A percentile compares a stretch with the other conserved stretches of the same genome.
Evolutionary conservation across 192 early-diverging fungal genomes (phyloP).

Genomic region (Coemansia sp.): DNA sequence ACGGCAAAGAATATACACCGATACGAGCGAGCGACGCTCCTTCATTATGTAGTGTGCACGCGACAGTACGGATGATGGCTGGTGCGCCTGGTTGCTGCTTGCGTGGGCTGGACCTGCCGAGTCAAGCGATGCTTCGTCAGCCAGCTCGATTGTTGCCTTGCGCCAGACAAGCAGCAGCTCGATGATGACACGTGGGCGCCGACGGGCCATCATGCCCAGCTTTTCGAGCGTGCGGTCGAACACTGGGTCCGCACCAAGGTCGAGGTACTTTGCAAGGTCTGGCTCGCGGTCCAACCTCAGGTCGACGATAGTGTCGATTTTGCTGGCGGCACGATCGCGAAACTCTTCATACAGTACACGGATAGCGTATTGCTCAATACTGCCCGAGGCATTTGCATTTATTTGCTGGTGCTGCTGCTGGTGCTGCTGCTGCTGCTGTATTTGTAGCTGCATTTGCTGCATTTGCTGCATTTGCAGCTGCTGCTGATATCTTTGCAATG

Average conservation of each 20-base stretch:
- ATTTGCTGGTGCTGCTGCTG: neutral
- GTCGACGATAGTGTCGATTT: slow-evolving; percentile 38
- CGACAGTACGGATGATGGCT: slow-evolving; percentile 22
- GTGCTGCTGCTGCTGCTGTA: slow-evolving; percentile 1
- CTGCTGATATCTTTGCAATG: no score
- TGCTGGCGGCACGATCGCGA: slow-evolving; percentile 29
- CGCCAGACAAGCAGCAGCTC: slow-evolving; percentile 76
- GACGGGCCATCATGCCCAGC: slow-evolving; percentile 74
- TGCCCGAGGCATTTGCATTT: no score
- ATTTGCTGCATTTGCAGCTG: no score
- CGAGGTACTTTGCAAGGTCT: slow-evolving; percentile 57
- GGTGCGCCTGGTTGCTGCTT: no score
- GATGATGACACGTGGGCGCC: slow-evolving; percentile 82
- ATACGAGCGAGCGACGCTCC: slow-evolving; percentile 56
- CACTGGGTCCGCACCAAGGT: slow-evolving; percentile 62
- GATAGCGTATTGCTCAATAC: slow-evolving; percentile 46
- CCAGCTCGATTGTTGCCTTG: slow-evolving; percentile 56
- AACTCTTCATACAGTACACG: slow-evolving; percentile 49
- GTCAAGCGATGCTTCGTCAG: slow-evolving; percentile 8
- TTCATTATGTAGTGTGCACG: slow-evolving; percentile 39
- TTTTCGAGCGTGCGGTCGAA: slow-evolving; percentile 82
- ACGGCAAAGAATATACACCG: slow-evolving; percentile 85
- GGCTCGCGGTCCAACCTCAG: slow-evolving; percentile 58
- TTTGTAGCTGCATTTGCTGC: no score
- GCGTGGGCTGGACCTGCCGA: no score